A percentile compares a stretch with the other conserved stretches of the same genome.
Conservation (phyloP, 2,329 filamentous ascomycete species). For the Emericellopsis cladophorae region DNA sequence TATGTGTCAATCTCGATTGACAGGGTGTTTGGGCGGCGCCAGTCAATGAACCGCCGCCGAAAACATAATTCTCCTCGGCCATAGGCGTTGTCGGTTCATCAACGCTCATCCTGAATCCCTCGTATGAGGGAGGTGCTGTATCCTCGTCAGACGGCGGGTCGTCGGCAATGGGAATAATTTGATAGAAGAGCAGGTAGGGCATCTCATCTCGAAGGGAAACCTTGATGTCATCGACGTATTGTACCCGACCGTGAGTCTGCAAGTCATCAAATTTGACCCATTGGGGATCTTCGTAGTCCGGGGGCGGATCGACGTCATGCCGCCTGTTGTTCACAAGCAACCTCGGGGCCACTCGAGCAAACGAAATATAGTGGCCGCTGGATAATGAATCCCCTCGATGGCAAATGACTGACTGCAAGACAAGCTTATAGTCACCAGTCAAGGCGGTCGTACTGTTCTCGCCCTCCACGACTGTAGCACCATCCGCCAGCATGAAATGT, state of each 20-base stretch:
- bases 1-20: not conserved
- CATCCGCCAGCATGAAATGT: constrained; percentile 64
- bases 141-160: constrained; percentile 36
- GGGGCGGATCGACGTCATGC: constrained; percentile 42
- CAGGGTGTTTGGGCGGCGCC: too few relatives aligned
- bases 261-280: constrained; percentile 95
- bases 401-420: constrained; percentile 83
- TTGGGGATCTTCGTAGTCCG: constrained; percentile 56
- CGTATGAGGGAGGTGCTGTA: constrained; percentile 46
- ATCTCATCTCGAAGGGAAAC: constrained; percentile 72
- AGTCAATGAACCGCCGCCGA: too few relatives aligned
- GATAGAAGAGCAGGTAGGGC: constrained; percentile 91
- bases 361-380: constrained; percentile 82
- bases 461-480: constrained; percentile 27
- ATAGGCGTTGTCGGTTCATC: constrained; percentile 12
- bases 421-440: constrained; percentile 84
- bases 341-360: constrained; percentile 62
- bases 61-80: not conserved
- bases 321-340: constrained; percentile 47
- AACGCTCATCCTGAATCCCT: constrained; percentile 32
- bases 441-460: constrained; percentile 36
- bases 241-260: constrained; percentile 52
- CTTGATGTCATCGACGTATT: constrained; percentile 64
- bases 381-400: constrained; percentile 78
- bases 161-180: constrained; percentile 78